Percentiles rank a stretch among this genome's conserved stretches.
These are phyloP conservation scores for Ilyonectria robusta DNA, from an alignment of 2,329 filamentous ascomycete genomes.

Conservation along the genomic window DNA sequence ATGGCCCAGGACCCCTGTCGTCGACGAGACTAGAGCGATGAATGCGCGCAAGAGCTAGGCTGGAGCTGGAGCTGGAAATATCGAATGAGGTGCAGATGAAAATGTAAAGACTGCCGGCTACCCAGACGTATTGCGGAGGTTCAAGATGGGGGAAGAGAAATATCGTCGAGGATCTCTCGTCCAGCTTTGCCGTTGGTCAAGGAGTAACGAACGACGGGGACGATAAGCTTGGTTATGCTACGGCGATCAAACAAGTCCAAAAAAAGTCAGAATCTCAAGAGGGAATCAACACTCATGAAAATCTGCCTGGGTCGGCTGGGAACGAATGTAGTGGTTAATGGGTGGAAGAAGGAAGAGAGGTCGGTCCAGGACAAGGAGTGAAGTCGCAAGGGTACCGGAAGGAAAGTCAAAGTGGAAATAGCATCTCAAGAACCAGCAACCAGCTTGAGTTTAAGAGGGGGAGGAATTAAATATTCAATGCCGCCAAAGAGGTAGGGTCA, in stretches of 20 bases:
- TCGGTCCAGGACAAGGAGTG: constrained; percentile 24
- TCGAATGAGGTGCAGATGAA: too few relatives aligned
- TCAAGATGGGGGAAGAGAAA: constrained; percentile 34
- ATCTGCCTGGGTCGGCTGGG: constrained; percentile 1
- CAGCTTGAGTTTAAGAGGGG: constrained; percentile 26
- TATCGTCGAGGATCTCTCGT: background rate
- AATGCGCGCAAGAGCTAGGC: too few relatives aligned
- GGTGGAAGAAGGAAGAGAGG: constrained; percentile 19
- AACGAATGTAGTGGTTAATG: constrained; percentile 14
- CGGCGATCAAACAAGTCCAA: background rate
- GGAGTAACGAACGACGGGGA: background rate
- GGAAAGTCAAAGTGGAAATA: constrained; percentile 13
- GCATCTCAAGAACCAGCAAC: constrained; percentile 30
- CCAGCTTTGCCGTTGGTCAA: background rate
- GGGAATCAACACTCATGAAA: constrained; percentile 13
- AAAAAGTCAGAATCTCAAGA: constrained; percentile 15
- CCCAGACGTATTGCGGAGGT: too few relatives aligned
- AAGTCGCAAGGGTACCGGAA: constrained; percentile 15
- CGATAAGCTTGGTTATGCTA: constrained; percentile 3
- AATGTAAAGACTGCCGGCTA: too few relatives aligned
- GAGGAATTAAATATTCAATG: constrained; percentile 18
- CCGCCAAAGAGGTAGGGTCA: constrained; percentile 34
- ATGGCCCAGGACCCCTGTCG: too few relatives aligned
- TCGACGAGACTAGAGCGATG: too few relatives aligned
- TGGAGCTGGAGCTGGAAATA: too few relatives aligned